These are phyloP conservation scores for Saccharum spontaneum DNA, from an alignment of 176 grass and related monocot species.

Conservation along the genomic window DNA sequence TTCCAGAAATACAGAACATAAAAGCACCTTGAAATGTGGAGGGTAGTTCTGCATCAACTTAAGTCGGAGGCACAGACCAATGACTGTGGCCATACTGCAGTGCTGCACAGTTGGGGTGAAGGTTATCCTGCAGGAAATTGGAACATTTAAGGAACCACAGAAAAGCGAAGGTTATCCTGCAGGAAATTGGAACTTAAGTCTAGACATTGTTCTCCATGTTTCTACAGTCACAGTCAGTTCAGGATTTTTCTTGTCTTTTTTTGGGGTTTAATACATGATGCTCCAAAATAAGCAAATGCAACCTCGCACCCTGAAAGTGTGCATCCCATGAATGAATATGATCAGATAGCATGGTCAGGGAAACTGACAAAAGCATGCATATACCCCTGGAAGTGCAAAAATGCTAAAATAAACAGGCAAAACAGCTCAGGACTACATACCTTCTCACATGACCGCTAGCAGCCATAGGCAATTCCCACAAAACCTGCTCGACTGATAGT, in stretches of 20 bases:
- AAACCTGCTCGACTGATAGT: background rate
- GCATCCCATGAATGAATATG: conserved; percentile 8
- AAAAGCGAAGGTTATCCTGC: conserved; percentile 64
- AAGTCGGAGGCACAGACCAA: conserved; percentile 87
- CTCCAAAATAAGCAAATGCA: background rate
- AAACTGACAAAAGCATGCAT: background rate
- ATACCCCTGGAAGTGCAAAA: background rate
- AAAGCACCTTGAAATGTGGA: conserved; percentile 84
- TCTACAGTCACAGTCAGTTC: background rate
- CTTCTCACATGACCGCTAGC: background rate
- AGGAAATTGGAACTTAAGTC: conserved; percentile 38
- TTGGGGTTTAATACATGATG: background rate
- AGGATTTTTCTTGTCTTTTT: background rate
- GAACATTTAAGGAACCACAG: conserved; percentile 12
- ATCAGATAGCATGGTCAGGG: background rate
- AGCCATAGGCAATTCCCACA: conserved; percentile 6
- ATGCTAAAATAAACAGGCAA: background rate
- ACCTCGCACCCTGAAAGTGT: background rate
- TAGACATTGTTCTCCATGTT: background rate
- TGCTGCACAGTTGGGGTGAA: conserved; percentile 99
- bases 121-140: conserved; percentile 75
- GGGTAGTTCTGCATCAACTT: conserved; percentile 92
- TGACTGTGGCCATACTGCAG: conserved; percentile 96
- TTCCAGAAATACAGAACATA: conserved; percentile 9
- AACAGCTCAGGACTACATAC: background rate